phyloP scores from a whole-genome alignment of 192 early-diverging fungal species.

The Umbelopsis isabellina region DNA sequence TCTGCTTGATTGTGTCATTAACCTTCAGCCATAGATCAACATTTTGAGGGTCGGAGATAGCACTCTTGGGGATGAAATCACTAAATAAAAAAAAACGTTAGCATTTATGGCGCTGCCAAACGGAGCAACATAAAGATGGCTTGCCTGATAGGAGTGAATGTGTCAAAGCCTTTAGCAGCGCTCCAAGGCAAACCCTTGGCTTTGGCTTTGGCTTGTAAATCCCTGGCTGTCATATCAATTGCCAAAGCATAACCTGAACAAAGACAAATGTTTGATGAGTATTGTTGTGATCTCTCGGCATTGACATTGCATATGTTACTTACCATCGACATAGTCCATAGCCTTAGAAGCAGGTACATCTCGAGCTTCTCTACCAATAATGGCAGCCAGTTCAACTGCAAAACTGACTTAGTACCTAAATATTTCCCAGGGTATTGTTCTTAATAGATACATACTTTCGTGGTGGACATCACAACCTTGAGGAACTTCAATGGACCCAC shows the following conservation, averaged over 20 bases:
- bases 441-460: slow-evolving; percentile 55
- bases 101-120: slow-evolving; percentile 4
- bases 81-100: slow-evolving; percentile 26
- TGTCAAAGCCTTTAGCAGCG: slow-evolving; percentile 92
- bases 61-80: slow-evolving; percentile 74
- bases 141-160: slow-evolving; percentile 88
- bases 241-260: slow-evolving; percentile 76
- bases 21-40: slow-evolving; percentile 77
- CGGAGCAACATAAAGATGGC: background rate
- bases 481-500: slow-evolving; percentile 80
- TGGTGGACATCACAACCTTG: slow-evolving; percentile 80
- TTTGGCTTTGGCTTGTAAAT: slow-evolving; percentile 83
- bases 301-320: background rate
- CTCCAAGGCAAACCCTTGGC: slow-evolving; percentile 88
- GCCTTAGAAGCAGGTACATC: slow-evolving; percentile 71
- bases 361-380: slow-evolving; percentile 82
- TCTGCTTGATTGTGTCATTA: slow-evolving; percentile 75
- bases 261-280: background rate
- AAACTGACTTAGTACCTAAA: background rate
- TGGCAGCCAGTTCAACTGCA: slow-evolving; percentile 87
- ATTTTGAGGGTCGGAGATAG: slow-evolving; percentile 72
- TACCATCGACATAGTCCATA: slow-evolving; percentile 60
- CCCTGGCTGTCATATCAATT: slow-evolving; percentile 92
- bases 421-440: background rate
- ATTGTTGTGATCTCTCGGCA: background rate